phyloP scores from a whole-genome alignment of 768 basidiomycete genomes.

The Pilatotrama ljubarskyi region DNA sequence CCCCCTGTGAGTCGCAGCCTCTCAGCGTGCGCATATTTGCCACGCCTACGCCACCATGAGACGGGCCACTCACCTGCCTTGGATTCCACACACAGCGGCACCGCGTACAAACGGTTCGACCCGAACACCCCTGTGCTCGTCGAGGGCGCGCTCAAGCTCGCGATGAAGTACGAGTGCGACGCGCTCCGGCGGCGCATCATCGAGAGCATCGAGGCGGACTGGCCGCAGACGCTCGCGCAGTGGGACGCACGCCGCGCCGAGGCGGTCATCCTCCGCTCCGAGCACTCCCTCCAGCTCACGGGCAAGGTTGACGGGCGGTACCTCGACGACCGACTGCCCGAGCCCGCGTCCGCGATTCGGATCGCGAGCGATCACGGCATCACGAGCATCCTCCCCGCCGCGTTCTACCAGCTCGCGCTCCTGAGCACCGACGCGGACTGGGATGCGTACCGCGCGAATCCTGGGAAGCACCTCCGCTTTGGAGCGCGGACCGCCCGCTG shows the following conservation, averaged over 20 bases:
- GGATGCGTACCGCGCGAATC: conserved; percentile 29
- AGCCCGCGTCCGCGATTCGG: conserved; percentile 33
- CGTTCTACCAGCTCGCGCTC: conserved; percentile 33
- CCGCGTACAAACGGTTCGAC: conserved; percentile 32
- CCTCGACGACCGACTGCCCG: conserved; percentile 35
- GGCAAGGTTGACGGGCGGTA: conserved; percentile 31
- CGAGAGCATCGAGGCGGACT: conserved; percentile 36
- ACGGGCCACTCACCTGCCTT: not conserved
- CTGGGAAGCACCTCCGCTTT: conserved; percentile 33
- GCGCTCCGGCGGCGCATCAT: conserved; percentile 34
- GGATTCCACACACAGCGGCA: conserved; percentile 19
- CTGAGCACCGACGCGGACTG: conserved; percentile 32
- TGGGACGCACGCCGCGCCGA: conserved; percentile 33
- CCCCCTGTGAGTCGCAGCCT: conserved; percentile 26
- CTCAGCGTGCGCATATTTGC: not conserved
- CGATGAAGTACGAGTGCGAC: conserved; percentile 39
- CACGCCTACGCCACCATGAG: not conserved
- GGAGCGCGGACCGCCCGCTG: conserved; percentile 33
- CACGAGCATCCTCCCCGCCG: conserved; percentile 32
- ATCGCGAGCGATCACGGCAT: conserved; percentile 30
- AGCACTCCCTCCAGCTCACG: conserved; percentile 29
- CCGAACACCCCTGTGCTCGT: conserved; percentile 35
- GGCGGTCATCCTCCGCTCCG: conserved; percentile 29
- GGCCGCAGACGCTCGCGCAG: conserved; percentile 36
- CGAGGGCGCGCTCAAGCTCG: conserved; percentile 34